phyloP scores from a whole-genome alignment of 192 early-diverging fungal genomes.

The Rhizophagus prolifer region DNA sequence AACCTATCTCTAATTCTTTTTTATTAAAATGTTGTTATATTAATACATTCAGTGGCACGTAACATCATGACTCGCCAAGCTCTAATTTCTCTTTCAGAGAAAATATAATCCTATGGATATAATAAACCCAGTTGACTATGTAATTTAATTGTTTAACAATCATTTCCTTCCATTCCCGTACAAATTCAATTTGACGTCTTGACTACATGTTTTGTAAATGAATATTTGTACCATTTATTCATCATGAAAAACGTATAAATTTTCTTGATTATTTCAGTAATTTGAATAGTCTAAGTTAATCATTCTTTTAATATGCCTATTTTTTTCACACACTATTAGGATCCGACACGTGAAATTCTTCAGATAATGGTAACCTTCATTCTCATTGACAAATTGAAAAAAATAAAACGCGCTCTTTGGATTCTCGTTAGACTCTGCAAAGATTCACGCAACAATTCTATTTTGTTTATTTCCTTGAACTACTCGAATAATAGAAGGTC shows the following conservation, averaged over 20 bases:
- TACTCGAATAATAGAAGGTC: background rate
- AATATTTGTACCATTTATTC: background rate
- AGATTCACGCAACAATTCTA: background rate
- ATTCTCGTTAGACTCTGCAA: background rate
- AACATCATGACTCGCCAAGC: background rate
- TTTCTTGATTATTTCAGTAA: background rate
- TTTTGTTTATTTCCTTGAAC: background rate
- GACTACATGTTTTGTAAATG: too few relatives aligned
- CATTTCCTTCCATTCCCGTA: background rate
- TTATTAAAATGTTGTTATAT: slow-evolving; percentile 7
- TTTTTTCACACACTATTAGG: slow-evolving; percentile 14
- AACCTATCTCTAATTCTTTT: background rate
- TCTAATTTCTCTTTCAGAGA: background rate
- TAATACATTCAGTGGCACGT: background rate
- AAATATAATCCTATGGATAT: background rate
- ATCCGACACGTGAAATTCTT: background rate
- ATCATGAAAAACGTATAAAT: background rate
- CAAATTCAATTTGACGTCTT: too few relatives aligned
- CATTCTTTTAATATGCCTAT: too few relatives aligned
- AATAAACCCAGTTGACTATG: background rate
- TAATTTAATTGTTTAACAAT: background rate
- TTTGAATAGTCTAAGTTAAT: background rate
- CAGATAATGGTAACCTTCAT: background rate
- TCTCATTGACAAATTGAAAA: background rate
- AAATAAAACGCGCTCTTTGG: background rate